Evolutionary conservation across 108 stramenopile species (phyloP), one percentile per base, ranked within the genome.

Genomic region (Aurantiochytrium sp.): DNA sequence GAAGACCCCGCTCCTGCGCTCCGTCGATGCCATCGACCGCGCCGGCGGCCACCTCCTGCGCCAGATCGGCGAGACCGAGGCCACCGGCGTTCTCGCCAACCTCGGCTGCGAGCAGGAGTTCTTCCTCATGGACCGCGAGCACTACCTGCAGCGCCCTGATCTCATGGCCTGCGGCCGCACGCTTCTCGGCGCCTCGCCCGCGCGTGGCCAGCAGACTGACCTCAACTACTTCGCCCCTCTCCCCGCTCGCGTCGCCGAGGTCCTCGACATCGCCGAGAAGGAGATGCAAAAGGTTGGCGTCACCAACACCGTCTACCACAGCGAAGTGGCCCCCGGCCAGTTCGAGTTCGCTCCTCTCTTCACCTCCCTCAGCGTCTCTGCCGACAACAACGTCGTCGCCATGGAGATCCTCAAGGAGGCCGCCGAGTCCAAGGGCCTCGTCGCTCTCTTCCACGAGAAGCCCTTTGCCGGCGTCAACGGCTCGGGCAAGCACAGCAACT

Each of bases 331-430:
- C 12, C 98, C 98, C 89, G 96, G 96, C 91, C 98, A 98, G 92
- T 97, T 95, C 91, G 97, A 98, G 88, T 97, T 98, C 91, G 96
- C 96, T 58, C 97, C 97, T 64, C 93, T 97, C 49, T 97, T 93
- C 91, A 96, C 96, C 90, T 91, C 91, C 92, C 96, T 96, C 92
- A 97, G 96, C 59, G 95, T 96, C 64, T 96, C 97, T 87, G 95
- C 96, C 88, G 98, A 98, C 93, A 96, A 97, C 91, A 98, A 98
- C 91, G 71, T 97, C 47, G 95, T 97, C 95, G 96, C 97, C 47
- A 97, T 98, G 97, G 96, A 98, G 92, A 96, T 98, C 89, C 97
- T 98, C 90, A 96, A 97, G 91, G 98, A 98, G 92, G 95, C 95
- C 25, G 93, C 97, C 23, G 90, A 95, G 89, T 94, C 95, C 89